Evolutionary conservation across 2,329 filamentous ascomycete genomes (phyloP), one percentile per base, ranked within the genome.

Genomic region (Talaromyces marneffei): DNA sequence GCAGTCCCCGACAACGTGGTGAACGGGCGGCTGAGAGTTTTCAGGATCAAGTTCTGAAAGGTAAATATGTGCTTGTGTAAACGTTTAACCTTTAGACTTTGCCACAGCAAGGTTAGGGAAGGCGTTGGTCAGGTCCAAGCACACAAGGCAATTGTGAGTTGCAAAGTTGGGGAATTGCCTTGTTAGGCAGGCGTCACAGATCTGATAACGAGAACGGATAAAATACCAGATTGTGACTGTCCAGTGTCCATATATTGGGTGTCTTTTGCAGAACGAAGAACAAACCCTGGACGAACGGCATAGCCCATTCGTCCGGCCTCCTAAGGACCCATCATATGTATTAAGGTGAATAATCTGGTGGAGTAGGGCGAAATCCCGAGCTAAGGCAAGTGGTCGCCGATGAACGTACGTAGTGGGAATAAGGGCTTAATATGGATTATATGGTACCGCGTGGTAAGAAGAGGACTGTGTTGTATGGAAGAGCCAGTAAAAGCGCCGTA

Each of bases 121-220:
- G 33, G 14, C 16, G 52, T 55, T 25, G 33, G 40, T 55, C 14
- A 7, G 14, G 52, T 18, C 52, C 33, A 40, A 55, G 52, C 33
- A 40, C 20, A 40, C 14, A 37, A 18, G 33, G 33, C 33, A 25
- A 55, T 8, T 33, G 48, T 37, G 8, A 37, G 20, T 52, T 20
- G 12, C 12, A 40, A 55, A 27, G 23, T 27, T 25, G 52, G 33
- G 52, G 20, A 10, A n/a, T 20, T 40, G 39, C 52, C 33, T 35
- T 40, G 35, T 55, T 55, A 55, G 52, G 52, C 52, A 55, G 52
- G 52, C 40, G 52, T 14, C 20, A 55, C 52, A 9, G 29, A 27
- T n/a, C 12, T 8, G 23, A 27, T 16, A 5, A 48, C 25, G n/a
- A 42, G n/a, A 42, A 23, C 40, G 9, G 16, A 31, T 12, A 12